Evolutionary conservation across 1,139 yeast species (phyloP), one percentile per base, ranked within the genome.

Genomic region (Magnusiomyces tetraspermus): DNA sequence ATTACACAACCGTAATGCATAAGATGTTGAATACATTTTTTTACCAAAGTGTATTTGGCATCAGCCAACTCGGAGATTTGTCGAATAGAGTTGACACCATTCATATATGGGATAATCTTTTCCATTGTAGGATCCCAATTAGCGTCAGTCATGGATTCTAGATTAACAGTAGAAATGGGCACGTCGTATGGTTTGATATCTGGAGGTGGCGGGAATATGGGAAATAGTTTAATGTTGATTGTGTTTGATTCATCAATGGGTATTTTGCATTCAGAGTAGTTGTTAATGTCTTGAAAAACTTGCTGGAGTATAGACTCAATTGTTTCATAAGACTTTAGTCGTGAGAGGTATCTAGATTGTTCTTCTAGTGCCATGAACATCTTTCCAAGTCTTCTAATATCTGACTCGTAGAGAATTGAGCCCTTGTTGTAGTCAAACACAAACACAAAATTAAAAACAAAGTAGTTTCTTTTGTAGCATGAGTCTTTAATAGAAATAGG

Each of bases 101-200:
- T 80, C 47, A 92, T 87, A 60, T 75, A 85, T 0, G 97, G 96
- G 15, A 88, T 70, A 36, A 92, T 85, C 59, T 85, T 84, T 45
- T 88, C 74, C 94, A 92, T 85, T 1, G 97, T 92, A 1, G 97
- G 97, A 65, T 92, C 98, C 97, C 98, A 92, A 61, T 86, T 85
- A 5, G 85, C 85, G 67, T 92, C 98, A 36, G 87, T 82, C 58
- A 92, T 72, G 38, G 79, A 73, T 41, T 76, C 75, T 38, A 90
- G 70, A 53, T 82, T 80, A 1, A 90, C 95, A 0, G 92, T 83
- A 3, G 95, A 79, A 2, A 89, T 79, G 0, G 98, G 98, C 0
- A 92, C 98, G 65, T 92, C 96, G 61, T 77, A 73, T 38, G 89
- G 59, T 65, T 79, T 70, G 61, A 87, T 71, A 50, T 79, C 79